Evolutionary conservation across 2,329 filamentous ascomycete species (phyloP), one percentile per base, ranked within the genome.

Genomic region (Boeremia lycopersici): DNA sequence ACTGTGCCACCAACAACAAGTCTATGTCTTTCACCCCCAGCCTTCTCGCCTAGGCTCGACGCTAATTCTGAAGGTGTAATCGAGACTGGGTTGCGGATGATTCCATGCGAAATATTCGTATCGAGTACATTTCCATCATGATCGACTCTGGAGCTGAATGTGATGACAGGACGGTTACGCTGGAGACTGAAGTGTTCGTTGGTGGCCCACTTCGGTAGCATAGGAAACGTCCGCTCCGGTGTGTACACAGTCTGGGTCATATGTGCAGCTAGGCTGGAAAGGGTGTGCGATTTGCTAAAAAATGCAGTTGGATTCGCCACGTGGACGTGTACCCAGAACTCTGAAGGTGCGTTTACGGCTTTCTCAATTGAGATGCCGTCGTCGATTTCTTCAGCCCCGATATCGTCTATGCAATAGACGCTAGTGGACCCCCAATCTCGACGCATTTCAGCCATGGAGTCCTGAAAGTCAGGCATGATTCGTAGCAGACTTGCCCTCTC

Each of bases 301-400:
- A 84, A 84, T 5, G 90, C 89, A 2, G 88, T 88, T 8, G 90
- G 90, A 66, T 95, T 91, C 12, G 91, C 90, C 36, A 89, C 83
- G 70, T 95, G 90, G 29, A 91, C 76, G 67, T 92, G 89, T 28
- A 93, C 78, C 90, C 90, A 95, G 65, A 84, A 85, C 61, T 89
- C 68, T 23, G 45, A 79, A 70, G 17, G 79, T 57, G 73, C 73
- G 15, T 73, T 77, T 4, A 78, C 74, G 1, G 87, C 82, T 40
- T 74, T 71, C 67, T 91, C 87, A 7, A 95, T 68, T 0, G 90
- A 93, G 8, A 96, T 76, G 1, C 87, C 90, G 68, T 96, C 90
- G 62, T 96, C 90, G 53, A 95, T 89, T 63, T 93, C 86, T 26
- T 82, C 78, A 0, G 91, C 89, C 31, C 75, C 76, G 17, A 81